Percentiles rank a stretch among this genome's conserved stretches.
phyloP scores from a whole-genome alignment of 257 asterid genomes.

The Solanum sparsipilum region DNA sequence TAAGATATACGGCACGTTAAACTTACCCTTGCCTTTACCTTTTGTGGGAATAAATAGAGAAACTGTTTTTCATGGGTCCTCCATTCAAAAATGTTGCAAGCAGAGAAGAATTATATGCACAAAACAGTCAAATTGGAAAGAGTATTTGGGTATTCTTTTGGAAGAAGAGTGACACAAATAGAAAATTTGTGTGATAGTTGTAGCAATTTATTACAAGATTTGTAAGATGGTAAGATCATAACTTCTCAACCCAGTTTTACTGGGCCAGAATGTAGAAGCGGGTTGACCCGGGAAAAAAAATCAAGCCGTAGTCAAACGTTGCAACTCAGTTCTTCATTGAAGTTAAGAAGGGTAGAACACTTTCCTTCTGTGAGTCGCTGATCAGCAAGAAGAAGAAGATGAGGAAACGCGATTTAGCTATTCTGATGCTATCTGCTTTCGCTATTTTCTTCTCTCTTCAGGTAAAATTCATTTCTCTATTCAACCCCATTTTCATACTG shows the following conservation, averaged over 20 bases:
- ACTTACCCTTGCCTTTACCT: not conserved
- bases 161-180: not conserved
- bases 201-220: not conserved
- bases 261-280: not conserved
- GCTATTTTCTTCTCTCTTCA: constrained; percentile 98
- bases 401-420: constrained; percentile 97
- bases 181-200: not conserved
- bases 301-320: not conserved
- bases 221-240: not conserved
- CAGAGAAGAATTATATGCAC: not conserved
- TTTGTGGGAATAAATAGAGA: not conserved
- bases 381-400: constrained; percentile 10
- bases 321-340: not conserved
- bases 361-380: not conserved
- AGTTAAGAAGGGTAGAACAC: not conserved
- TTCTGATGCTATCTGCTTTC: constrained; percentile 91
- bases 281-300: not conserved
- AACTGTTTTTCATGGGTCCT: not conserved
- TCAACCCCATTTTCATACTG: not conserved
- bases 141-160: not conserved
- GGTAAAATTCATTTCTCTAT: constrained; percentile 21
- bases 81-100: not conserved
- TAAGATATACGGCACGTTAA: not conserved
- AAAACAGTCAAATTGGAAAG: not conserved
- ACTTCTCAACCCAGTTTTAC: not conserved